These are phyloP conservation scores for Flaveria brownii DNA, from an alignment of 129 eudicot species.

Conservation along the genomic window DNA sequence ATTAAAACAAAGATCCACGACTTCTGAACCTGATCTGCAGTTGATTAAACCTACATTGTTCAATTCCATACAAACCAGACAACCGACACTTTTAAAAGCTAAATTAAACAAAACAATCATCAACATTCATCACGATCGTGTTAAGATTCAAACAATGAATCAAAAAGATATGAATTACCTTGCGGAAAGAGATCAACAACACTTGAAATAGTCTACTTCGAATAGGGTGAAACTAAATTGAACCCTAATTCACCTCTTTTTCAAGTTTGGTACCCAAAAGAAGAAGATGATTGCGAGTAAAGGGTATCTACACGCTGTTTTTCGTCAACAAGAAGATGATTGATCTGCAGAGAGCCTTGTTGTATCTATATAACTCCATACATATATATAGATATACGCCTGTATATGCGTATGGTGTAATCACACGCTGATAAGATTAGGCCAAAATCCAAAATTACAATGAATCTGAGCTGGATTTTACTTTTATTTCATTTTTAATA, in stretches of 20 bases:
- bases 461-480: background rate
- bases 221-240: slow-evolving; percentile 3
- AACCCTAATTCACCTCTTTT: slow-evolving; percentile 25
- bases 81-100: slow-evolving; percentile 16
- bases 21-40: background rate
- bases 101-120: background rate
- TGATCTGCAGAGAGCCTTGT: slow-evolving; percentile 22
- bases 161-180: slow-evolving; percentile 28
- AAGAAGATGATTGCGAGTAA: slow-evolving; percentile 20
- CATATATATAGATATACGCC: background rate
- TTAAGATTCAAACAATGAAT: background rate
- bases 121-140: background rate
- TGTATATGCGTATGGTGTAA: slow-evolving; percentile 12
- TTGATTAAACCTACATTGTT: slow-evolving; percentile 31
- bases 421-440: slow-evolving; percentile 17
- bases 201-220: background rate
- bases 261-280: slow-evolving; percentile 17
- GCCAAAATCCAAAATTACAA: slow-evolving; percentile 26
- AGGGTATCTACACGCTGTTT: slow-evolving; percentile 21
- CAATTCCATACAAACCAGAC: slow-evolving; percentile 1
- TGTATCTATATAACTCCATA: background rate
- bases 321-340: slow-evolving; percentile 21
- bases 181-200: slow-evolving; percentile 14
- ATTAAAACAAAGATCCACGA: background rate
- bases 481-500: background rate